Evolutionary conservation across 2,329 filamentous ascomycete species (phyloP).

Genomic region (Claviceps cyperi): DNA sequence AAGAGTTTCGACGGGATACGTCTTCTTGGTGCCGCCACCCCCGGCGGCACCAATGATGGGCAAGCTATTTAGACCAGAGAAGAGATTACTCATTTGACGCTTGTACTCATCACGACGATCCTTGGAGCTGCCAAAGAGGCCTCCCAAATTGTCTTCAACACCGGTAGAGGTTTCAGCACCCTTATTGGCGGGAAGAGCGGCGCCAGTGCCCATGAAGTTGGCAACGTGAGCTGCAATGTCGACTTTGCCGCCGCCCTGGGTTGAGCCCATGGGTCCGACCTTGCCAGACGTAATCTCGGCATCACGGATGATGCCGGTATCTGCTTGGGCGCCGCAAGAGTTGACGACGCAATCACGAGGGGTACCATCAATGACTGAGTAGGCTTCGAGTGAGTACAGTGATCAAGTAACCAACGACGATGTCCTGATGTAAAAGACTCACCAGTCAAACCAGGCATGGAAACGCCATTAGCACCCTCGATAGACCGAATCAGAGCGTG

Average conservation of each 20-base stretch:
- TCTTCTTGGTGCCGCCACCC: background rate
- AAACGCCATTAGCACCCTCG: slow-evolving; percentile 3
- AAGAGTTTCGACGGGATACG: background rate
- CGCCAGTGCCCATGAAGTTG: slow-evolving; percentile 5
- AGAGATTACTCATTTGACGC: slow-evolving; percentile 17
- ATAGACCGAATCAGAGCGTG: slow-evolving; percentile 1
- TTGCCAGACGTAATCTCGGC: slow-evolving; percentile 2
- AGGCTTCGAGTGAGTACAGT: background rate
- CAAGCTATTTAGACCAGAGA: slow-evolving; percentile 5
- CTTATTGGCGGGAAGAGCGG: background rate
- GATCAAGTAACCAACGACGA: background rate
- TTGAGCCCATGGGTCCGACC: slow-evolving; percentile 3
- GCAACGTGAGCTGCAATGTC: slow-evolving; percentile 1
- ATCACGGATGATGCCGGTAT: slow-evolving; percentile 6
- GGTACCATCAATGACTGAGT: slow-evolving; percentile 3
- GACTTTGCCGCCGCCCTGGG: slow-evolving; percentile 3
- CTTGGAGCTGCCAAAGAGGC: slow-evolving; percentile 7
- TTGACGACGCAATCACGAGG: slow-evolving; percentile 6
- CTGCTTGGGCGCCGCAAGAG: slow-evolving; percentile 4
- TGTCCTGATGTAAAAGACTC: slow-evolving; percentile 15
- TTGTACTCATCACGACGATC: slow-evolving; percentile 12
- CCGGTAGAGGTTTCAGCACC: slow-evolving; percentile 16
- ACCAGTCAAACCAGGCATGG: slow-evolving; percentile 4
- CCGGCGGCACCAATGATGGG: background rate
- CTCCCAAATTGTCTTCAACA: slow-evolving; percentile 27